Evolutionary conservation across 208 protist species (phyloP), one percentile per base, ranked within the genome.

Genomic region (Leishmania amazonensis): DNA sequence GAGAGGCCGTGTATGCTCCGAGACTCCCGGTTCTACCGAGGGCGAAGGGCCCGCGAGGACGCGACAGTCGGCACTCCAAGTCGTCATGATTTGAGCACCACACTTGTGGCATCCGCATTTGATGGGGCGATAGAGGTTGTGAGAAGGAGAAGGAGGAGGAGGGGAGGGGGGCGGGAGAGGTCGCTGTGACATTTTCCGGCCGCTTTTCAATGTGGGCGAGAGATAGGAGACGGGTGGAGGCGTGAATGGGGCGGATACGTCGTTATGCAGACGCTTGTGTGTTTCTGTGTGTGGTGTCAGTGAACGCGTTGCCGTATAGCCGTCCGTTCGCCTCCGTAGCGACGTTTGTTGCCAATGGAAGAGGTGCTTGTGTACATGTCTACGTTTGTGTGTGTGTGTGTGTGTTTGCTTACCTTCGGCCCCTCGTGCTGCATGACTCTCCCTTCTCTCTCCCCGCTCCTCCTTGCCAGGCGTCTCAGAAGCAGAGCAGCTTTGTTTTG

Each of bases 31-130:
- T 74, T 19, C 28, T 2, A 28, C 45, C 19, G 45, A 45, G 0
- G 42, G 42, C 24, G n/a, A 53, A 51, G 21, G 70, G 70, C 17
- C 74, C n/a, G 17, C 51, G 11, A 40, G 53, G 40, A 65, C 19
- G 53, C 74, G 24, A 17, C 49, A 42, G 28, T 1, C 47, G 24
- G 31, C n/a, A 47, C 47, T 81, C 24, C 71, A 53, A 28, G 81
- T 85, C 15, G 64, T 85, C 68, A 65, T 80, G 72, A 81, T 85
- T 31, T 85, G 70, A 70, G 28, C 17, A 40, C n/a, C n/a, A 11
- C 58, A 7, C 11, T 24, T 21, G 51, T 7, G 19, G 31, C 40
- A 49, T 78, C 28, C 1, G 73, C 7, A 38, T 24, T 35, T 8
- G 28, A 6, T n/a, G 47, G 5, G 15, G 58, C 13, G 19, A 58